Evolutionary conservation across 129 eudicot genomes (phyloP).

Genomic region (Glebionis coronaria): DNA sequence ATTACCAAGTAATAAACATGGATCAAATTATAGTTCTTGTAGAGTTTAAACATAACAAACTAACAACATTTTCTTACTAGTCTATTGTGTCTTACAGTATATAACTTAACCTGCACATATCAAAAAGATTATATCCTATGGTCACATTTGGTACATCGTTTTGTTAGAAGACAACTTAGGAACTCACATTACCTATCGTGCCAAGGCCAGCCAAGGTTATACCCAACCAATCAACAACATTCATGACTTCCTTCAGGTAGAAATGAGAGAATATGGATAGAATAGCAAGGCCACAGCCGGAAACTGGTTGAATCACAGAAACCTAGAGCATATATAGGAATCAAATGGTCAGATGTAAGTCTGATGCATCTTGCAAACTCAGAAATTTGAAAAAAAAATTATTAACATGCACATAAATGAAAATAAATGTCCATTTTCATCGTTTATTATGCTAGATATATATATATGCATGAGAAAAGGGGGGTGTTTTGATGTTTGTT

Average conservation of each 20-base stretch:
- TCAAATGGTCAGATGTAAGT: constrained; percentile 11
- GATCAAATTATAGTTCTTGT: neutral
- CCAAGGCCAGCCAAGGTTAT: constrained; percentile 90
- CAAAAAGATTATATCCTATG: constrained; percentile 3
- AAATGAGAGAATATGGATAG: constrained; percentile 94
- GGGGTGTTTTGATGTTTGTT: neutral
- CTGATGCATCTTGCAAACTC: constrained; percentile 4
- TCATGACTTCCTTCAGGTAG: constrained; percentile 91
- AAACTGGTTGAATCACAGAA: constrained; percentile 95
- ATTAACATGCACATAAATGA: neutral
- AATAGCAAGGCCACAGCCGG: constrained; percentile 95
- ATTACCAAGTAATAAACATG: constrained; percentile 5
- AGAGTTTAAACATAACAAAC: constrained; percentile 12
- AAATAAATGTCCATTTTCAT: neutral
- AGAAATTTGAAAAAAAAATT: neutral
- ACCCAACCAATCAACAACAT: constrained; percentile 91
- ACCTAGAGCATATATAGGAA: constrained; percentile 44
- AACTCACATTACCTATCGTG: constrained; percentile 93
- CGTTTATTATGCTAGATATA: constrained; percentile 9
- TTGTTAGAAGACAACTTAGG: constrained; percentile 14
- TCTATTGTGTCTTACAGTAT: neutral
- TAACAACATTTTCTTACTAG: neutral
- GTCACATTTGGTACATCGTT: neutral
- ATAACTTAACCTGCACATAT: constrained; percentile 16
- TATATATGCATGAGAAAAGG: constrained; percentile 1